Evolutionary conservation across 2,329 filamentous ascomycete species (phyloP).

Genomic region (Colletotrichum musicola): DNA sequence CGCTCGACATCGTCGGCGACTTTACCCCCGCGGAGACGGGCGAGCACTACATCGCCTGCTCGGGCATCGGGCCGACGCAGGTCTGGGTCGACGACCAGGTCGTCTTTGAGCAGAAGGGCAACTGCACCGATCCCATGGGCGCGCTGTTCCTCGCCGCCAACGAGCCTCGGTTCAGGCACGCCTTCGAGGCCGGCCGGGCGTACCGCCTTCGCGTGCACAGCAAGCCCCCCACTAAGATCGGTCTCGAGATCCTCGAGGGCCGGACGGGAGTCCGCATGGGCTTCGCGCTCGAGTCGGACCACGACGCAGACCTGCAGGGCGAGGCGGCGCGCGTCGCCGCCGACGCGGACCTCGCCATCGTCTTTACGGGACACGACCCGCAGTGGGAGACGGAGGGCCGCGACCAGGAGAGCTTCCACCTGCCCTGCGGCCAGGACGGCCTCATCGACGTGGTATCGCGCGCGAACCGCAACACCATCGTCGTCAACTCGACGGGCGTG

Average conservation of each 20-base stretch:
- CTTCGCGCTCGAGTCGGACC: slow-evolving; percentile 47
- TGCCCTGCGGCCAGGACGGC: slow-evolving; percentile 72
- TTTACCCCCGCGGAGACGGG: slow-evolving; percentile 48
- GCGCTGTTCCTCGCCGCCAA: slow-evolving; percentile 49
- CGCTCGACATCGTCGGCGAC: slow-evolving; percentile 47
- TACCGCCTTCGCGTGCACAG: slow-evolving; percentile 49
- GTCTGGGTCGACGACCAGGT: slow-evolving; percentile 48
- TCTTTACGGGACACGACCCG: slow-evolving; percentile 73
- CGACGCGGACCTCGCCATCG: slow-evolving; percentile 67
- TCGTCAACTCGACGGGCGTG: slow-evolving; percentile 74
- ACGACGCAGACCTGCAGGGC: slow-evolving; percentile 68
- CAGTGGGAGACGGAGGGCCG: slow-evolving; percentile 66
- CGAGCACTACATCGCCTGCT: slow-evolving; percentile 49
- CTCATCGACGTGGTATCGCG: slow-evolving; percentile 69
- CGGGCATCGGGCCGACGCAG: slow-evolving; percentile 48
- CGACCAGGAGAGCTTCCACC: slow-evolving; percentile 65
- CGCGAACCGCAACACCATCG: slow-evolving; percentile 72
- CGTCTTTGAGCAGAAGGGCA: slow-evolving; percentile 48
- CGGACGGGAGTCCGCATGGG: slow-evolving; percentile 49
- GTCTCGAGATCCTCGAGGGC: slow-evolving; percentile 50
- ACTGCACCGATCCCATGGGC: slow-evolving; percentile 50
- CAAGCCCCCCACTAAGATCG: slow-evolving; percentile 45
- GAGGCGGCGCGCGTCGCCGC: slow-evolving; percentile 55
- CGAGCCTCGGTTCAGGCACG: slow-evolving; percentile 47
- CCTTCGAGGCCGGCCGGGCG: slow-evolving; percentile 44